phyloP scores from a whole-genome alignment of 495 filamentous ascomycete genomes.

The Neurospora hispaniola region DNA sequence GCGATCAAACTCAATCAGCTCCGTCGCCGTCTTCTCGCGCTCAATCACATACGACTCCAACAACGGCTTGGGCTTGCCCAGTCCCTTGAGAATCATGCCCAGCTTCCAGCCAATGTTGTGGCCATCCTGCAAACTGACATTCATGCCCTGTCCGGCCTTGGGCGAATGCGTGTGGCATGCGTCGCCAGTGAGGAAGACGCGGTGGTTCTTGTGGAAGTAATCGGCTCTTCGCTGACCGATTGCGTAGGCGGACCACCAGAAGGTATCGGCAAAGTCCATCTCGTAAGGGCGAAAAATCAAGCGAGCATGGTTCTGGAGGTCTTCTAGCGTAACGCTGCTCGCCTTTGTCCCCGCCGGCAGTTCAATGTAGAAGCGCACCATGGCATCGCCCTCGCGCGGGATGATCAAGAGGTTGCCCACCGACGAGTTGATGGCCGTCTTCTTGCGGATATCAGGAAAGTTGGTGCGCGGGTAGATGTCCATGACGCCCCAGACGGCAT shows the following conservation, averaged over 20 bases:
- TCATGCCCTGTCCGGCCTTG: conserved; percentile 68
- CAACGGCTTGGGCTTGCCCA: conserved; percentile 38
- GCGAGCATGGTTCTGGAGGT: conserved; percentile 47
- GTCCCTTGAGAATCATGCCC: conserved; percentile 49
- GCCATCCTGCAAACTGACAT: conserved; percentile 44
- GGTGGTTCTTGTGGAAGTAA: conserved; percentile 41
- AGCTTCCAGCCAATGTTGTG: conserved; percentile 78
- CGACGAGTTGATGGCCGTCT: conserved; percentile 42
- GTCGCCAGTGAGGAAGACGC: conserved; percentile 60
- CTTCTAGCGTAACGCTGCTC: conserved; percentile 38
- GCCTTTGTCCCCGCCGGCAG: conserved; percentile 29
- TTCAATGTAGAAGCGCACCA: conserved; percentile 54
- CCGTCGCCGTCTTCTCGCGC: conserved; percentile 54
- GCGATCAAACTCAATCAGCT: conserved; percentile 65
- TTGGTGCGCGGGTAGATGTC: conserved; percentile 63
- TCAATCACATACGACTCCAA: conserved; percentile 62
- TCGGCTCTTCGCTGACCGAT: conserved; percentile 54
- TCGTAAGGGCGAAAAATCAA: conserved; percentile 45
- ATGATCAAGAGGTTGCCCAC: conserved; percentile 50
- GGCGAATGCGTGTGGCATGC: conserved; percentile 65
- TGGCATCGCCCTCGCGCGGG: conserved; percentile 52
- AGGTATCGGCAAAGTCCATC: conserved; percentile 33
- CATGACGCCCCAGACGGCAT: conserved; percentile 66
- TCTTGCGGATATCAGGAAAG: conserved; percentile 65
- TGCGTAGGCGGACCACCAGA: conserved; percentile 55